phyloP scores from a whole-genome alignment of 1,284 basidiomycete genomes.

The Boletus austroedulis region DNA sequence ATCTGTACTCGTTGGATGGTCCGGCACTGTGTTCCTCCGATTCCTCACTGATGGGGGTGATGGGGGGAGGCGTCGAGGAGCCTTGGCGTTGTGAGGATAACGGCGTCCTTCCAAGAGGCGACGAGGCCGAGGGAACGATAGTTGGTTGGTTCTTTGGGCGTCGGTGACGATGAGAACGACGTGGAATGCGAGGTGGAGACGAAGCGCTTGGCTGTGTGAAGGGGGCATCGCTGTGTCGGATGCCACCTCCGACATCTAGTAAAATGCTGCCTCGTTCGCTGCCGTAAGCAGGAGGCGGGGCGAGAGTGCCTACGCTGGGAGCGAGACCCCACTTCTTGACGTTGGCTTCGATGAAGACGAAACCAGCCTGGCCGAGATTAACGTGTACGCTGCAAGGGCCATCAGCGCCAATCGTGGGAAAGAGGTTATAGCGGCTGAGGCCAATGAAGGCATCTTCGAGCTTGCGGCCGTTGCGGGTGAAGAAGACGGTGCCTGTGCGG shows the following conservation, averaged over 20 bases:
- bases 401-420: conserved; percentile 92
- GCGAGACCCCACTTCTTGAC: conserved; percentile 99
- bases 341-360: conserved; percentile 97
- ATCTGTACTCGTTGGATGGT: conserved; percentile 50
- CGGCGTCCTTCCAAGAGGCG: conserved; percentile 52
- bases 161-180: conserved; percentile 60
- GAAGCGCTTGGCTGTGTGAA: conserved; percentile 45
- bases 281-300: conserved; percentile 93
- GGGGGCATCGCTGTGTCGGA: conserved; percentile 41
- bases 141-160: conserved; percentile 44
- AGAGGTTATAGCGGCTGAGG: conserved; percentile 85
- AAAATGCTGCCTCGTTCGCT: conserved; percentile 92
- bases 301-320: conserved; percentile 90
- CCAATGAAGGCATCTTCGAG: conserved; percentile 93
- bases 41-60: conserved; percentile 73
- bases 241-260: conserved; percentile 79
- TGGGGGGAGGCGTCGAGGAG: conserved; percentile 67
- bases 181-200: conserved; percentile 46
- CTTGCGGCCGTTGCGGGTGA: conserved; percentile 93
- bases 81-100: conserved; percentile 40
- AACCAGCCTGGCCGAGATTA: conserved; percentile 93
- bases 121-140: conserved; percentile 50
- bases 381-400: conserved; percentile 93
- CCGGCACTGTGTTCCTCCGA: conserved; percentile 44
- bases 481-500: conserved; percentile 93